Evolutionary conservation across 2,329 filamentous ascomycete species (phyloP), one percentile per base, ranked within the genome.

Genomic region (Blastomyces parvus): DNA sequence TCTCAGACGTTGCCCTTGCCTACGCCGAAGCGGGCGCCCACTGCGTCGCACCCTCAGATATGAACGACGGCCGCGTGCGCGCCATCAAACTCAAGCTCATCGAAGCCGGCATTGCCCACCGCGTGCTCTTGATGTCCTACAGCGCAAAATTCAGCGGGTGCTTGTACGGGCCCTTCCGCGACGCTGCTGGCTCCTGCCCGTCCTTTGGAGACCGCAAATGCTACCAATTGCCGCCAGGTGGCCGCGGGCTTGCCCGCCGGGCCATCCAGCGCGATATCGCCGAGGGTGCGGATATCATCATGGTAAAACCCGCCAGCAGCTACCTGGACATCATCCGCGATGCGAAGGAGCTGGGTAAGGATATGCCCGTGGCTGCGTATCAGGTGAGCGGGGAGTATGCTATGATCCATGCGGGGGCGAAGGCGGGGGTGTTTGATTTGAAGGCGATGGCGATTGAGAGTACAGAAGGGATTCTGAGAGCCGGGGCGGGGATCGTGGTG

Each of bases 61-160:
- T 99, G 94, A 99, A 97, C 75, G 94, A 99, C 74, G 94, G 94
- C 36, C 89, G 94, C 67, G 95, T 99, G 71, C 90, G 93, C 64
- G 93, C 92, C 66, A 99, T 99, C 77, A 99, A 99, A 82, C 84
- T 97, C 62, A 97, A 97, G 81, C 82, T 99, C 66, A 97, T 97
- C 64, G 93, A 97, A 76, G 88, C 91, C 64, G 93, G 93, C 62
- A 89, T 97, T 69, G 88, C 92, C 7, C 94, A 99, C 80, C 88
- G 88, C 74, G 88, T 93, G 14, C 84, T 96, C 62, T 83, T 99
- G 65, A 97, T 99, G 94, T 96, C 91, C 4, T 99, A 99, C 78
- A 91, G 91, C 17, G 94, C 94, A 72, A 99, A 99, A 76, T 99
- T 99, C 79, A 93, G 90, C 27, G 94, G 94, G 56, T 97, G 92